Base-by-base conservation (phyloP, 2,329 filamentous ascomycete species). In the Plectosphaerella plurivora region DNA sequence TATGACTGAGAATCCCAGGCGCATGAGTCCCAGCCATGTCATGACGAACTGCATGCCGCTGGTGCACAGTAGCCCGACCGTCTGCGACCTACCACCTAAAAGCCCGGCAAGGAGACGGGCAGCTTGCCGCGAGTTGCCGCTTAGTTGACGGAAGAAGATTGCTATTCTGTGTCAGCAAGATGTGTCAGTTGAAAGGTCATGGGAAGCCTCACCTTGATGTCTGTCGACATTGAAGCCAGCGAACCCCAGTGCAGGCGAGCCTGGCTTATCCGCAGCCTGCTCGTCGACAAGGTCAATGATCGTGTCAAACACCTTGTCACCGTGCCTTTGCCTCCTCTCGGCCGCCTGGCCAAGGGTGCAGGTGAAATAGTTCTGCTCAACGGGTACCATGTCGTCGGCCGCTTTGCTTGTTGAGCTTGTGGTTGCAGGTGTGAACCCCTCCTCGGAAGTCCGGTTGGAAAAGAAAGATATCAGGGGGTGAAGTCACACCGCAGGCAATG, bases 311-410 rank as follows among this genome's bases (percentile, higher is more conserved):
- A 65, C 63, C 28, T 68, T 69, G 8, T 63, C 44, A 2, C 11
- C 60, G 10, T 61, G 55, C 3, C 51, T 49, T 16, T 61, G 54
- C 16, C 67, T 71, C 16, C 76, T 57, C 2, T 56, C 55, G 1
- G 70, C 66, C 11, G 81, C 80, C 61, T 85, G 73, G 1, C 79
- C 82, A 2, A 86, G 70, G 0, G 81, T 84, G 62, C 82, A 86
- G 4, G 76, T 76, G 60, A 86, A 86, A 63, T 85, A 84, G 53
- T 78, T 83, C 4, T 18, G 41, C 41, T 20, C n/a, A 9, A 20
- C 11, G 11, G 41, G 18, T 18, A 16, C 15, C 41, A 44, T 44
- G 12, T n/a, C 15, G 37, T 18, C 15, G 22, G 22, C 5, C 22
- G 22, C 22, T 22, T 5, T 22, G 22, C 22, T 22, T 36, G 33